Conservation (phyloP, 805 yeast species). For the Dipodascopsis uninucleata region DNA sequence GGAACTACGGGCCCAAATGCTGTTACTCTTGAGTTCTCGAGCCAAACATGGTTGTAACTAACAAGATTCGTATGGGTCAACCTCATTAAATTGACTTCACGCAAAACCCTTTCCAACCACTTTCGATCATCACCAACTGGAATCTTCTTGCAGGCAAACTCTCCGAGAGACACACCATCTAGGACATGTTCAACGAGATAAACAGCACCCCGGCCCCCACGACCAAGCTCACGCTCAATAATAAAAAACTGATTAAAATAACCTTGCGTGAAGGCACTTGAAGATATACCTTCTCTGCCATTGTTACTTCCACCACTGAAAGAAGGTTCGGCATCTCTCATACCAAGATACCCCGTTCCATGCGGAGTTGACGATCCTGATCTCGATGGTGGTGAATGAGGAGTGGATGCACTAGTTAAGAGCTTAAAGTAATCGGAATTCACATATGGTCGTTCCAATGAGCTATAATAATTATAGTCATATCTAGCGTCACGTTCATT, state of each 20-base stretch:
- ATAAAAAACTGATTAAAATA: conserved; percentile 67
- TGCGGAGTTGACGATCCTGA: conserved; percentile 3
- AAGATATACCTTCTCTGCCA: conserved; percentile 39
- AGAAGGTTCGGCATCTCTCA: neutral
- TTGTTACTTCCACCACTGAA: neutral
- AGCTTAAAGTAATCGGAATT: conserved; percentile 20
- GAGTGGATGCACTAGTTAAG: conserved; percentile 8
- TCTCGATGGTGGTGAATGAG: neutral
- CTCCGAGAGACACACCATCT: conserved; percentile 66
- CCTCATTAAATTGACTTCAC: conserved; percentile 70
- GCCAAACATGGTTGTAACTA: conserved; percentile 87
- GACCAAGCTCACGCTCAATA: conserved; percentile 59
- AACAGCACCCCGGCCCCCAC: conserved; percentile 83
- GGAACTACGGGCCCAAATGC: conserved; percentile 60
- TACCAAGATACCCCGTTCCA: neutral
- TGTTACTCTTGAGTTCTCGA: conserved; percentile 58
- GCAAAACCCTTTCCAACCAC: conserved; percentile 66
- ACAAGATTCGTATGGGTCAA: conserved; percentile 61
- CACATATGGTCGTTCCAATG: conserved; percentile 16
- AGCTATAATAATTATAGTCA: neutral
- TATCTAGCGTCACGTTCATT: neutral
- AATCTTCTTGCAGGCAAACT: conserved; percentile 79
- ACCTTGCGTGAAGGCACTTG: conserved; percentile 70
- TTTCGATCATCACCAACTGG: conserved; percentile 73
- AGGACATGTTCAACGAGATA: conserved; percentile 79